phyloP scores from a whole-genome alignment of 2,329 filamentous ascomycete genomes.

The Polytolypa hystricis region DNA sequence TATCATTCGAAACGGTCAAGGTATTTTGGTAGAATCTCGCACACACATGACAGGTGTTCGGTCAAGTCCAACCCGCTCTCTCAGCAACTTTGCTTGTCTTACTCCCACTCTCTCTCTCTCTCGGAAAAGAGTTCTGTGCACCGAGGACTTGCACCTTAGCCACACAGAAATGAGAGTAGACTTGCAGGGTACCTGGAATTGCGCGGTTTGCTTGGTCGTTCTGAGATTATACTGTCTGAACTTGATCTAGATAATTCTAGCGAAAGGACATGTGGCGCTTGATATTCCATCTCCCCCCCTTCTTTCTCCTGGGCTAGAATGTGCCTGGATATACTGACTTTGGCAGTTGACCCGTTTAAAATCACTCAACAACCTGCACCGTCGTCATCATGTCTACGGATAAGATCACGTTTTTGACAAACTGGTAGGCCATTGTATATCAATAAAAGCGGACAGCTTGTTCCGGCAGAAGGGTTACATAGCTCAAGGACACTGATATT shows the following conservation, averaged over 20 bases:
- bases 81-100: too few relatives aligned
- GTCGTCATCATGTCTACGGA: conserved; percentile 59
- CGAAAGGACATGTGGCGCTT: conserved; percentile 77
- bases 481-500: conserved; percentile 6
- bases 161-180: too few relatives aligned
- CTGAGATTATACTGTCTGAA: conserved; percentile 72
- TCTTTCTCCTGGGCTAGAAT: conserved; percentile 12
- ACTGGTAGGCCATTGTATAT: conserved; percentile 51
- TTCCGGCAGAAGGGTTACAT: not conserved
- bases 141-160: too few relatives aligned
- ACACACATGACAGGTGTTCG: too few relatives aligned
- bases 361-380: conserved; percentile 25
- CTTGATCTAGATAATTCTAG: conserved; percentile 83
- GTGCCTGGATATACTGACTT: conserved; percentile 20
- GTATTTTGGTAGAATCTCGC: too few relatives aligned
- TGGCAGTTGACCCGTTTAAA: conserved; percentile 7
- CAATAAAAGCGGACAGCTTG: not conserved
- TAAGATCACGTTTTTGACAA: conserved; percentile 76
- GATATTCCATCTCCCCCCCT: conserved; percentile 28
- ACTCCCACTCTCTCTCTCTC: too few relatives aligned
- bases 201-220: too few relatives aligned
- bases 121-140: too few relatives aligned
- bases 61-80: too few relatives aligned
- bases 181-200: too few relatives aligned
- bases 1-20: too few relatives aligned